Evolutionary conservation across 441 rosid genomes (phyloP), one percentile per base, ranked within the genome.

Genomic region (Pelargonium fulgidum): DNA sequence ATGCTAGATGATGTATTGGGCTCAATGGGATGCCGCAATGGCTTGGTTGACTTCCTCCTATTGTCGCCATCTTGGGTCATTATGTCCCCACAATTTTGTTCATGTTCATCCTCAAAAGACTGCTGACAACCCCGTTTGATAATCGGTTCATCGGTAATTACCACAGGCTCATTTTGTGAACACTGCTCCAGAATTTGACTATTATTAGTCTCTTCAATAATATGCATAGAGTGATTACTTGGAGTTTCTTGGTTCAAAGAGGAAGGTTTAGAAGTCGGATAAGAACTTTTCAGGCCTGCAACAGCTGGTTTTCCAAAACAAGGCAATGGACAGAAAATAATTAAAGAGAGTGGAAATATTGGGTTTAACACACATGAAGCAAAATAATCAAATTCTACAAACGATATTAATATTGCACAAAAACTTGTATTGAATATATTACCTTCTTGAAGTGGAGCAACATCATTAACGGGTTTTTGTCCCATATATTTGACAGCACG

Each of bases 401-500:
- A 36, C 41, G 24, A 22, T 22, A 22, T 22, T 22, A 22, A 22
- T 22, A 22, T 22, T 22, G 24, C 24, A 22, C 24, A 22, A 22
- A 22, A 22, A 22, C 24, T 22, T 22, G 24, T 22, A 22, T 22
- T 22, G 24, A 22, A 22, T 24, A 41, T 47, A 7, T 36, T 48
- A 48, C 56, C 56, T 48, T 48, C 16, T 48, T 3, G 56, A 13
- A 16, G 56, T 48, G 56, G n/a, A 48, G 56, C 56, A 48, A 48
- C 12, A 4, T 10, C 56, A 13, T n/a, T 48, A 48, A 13, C 56
- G n/a, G 56, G 12, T 52, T 39, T 68, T 71, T 78, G 76, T 67
- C 39, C 48, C 11, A 81, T 75, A 74, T 70, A 79, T 39, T 70
- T 70, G 68, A 72, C 74, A 72, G 76, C 85, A 63, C 42, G 73